Conservation (phyloP, 805 yeast genomes). For the Yamadazyma sp. region DNA sequence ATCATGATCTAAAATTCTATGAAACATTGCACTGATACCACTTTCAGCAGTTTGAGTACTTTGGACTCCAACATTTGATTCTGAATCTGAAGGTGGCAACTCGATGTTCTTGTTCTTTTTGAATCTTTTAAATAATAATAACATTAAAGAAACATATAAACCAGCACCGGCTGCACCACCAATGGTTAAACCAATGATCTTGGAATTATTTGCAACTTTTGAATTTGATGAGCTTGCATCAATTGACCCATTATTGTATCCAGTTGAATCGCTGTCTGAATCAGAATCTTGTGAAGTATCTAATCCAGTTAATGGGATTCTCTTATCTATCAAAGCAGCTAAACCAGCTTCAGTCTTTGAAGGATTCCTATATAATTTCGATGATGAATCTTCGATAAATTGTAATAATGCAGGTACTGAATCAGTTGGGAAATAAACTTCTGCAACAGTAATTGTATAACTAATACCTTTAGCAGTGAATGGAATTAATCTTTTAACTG, state of each 20-base stretch:
- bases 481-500: constrained; percentile 73
- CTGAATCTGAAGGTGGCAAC: constrained; percentile 40
- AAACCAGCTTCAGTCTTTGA: constrained; percentile 53
- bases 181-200: constrained; percentile 73
- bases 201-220: constrained; percentile 26
- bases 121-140: constrained; percentile 51
- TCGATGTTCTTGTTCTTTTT: constrained; percentile 39
- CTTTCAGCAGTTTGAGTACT: constrained; percentile 15
- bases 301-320: constrained; percentile 56
- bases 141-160: constrained; percentile 59
- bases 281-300: constrained; percentile 14
- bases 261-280: constrained; percentile 12
- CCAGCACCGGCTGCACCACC: constrained; percentile 81
- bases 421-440: constrained; percentile 70
- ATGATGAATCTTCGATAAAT: constrained; percentile 47
- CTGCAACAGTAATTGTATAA: constrained; percentile 85
- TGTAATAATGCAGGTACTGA: constrained; percentile 49
- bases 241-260: constrained; percentile 32
- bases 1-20: constrained; percentile 17
- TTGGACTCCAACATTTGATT: constrained; percentile 29
- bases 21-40: constrained; percentile 28
- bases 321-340: constrained; percentile 68
- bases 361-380: constrained; percentile 59
- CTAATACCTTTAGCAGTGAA: constrained; percentile 49
- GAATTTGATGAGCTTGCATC: constrained; percentile 18